Evolutionary conservation across 768 basidiomycete genomes (phyloP).

Genomic region (Macrocybe gigantea): DNA sequence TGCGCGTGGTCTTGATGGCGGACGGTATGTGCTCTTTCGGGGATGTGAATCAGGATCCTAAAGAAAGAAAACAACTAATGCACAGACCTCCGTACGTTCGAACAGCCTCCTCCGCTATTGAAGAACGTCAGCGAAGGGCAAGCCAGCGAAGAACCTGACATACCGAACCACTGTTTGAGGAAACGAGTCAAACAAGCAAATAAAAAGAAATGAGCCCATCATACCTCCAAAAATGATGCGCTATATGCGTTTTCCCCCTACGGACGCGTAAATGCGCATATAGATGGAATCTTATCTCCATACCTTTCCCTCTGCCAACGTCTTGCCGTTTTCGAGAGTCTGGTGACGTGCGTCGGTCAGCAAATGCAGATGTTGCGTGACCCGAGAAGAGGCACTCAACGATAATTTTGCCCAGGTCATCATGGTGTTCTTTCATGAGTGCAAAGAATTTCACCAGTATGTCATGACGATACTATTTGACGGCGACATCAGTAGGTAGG

Average conservation of each 20-base stretch:
- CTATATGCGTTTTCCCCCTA: slow-evolving; percentile 83
- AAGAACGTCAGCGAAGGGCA: slow-evolving; percentile 8
- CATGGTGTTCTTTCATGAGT: slow-evolving; percentile 77
- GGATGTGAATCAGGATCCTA: background rate
- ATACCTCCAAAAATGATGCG: slow-evolving; percentile 77
- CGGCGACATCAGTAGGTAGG: background rate
- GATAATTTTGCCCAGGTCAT: slow-evolving; percentile 85
- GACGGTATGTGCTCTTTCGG: slow-evolving; percentile 77
- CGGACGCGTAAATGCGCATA: slow-evolving; percentile 2
- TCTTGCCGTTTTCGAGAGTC: slow-evolving; percentile 96
- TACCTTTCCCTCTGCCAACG: slow-evolving; percentile 78
- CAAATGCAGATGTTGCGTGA: slow-evolving; percentile 18
- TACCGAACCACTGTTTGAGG: slow-evolving; percentile 72
- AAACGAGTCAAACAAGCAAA: background rate
- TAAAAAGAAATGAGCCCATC: slow-evolving; percentile 11
- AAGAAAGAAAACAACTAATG: background rate
- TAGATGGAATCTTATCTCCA: background rate
- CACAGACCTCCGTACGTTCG: slow-evolving; percentile 80
- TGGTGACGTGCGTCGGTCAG: slow-evolving; percentile 21
- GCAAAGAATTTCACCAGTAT: slow-evolving; percentile 72
- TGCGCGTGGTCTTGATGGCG: slow-evolving; percentile 60
- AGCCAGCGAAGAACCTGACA: slow-evolving; percentile 7
- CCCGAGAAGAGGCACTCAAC: slow-evolving; percentile 35
- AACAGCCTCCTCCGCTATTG: slow-evolving; percentile 82
- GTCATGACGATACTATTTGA: slow-evolving; percentile 68